phyloP scores from a whole-genome alignment of 441 rosid species.

The Melastoma candidum region DNA sequence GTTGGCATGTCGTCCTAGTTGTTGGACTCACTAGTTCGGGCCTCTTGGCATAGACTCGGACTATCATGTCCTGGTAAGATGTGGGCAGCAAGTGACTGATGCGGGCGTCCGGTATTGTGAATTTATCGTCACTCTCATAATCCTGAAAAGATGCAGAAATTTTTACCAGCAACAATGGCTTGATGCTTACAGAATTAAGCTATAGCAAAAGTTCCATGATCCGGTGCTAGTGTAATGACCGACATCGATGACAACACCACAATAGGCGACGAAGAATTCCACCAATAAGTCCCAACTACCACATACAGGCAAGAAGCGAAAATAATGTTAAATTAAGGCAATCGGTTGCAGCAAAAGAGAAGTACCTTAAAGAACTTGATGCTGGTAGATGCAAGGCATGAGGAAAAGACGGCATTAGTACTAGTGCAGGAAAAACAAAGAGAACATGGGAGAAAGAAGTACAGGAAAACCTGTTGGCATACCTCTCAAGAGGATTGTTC shows the following conservation, averaged over 20 bases:
- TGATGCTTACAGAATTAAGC: background rate
- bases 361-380: slow-evolving; percentile 87
- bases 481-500: slow-evolving; percentile 84
- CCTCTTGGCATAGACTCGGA: slow-evolving; percentile 76
- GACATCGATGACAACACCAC: no score
- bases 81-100: slow-evolving; percentile 84
- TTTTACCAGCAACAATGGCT: background rate
- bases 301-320: background rate
- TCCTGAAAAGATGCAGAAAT: slow-evolving; percentile 37
- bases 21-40: slow-evolving; percentile 61
- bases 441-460: background rate
- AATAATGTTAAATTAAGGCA: background rate
- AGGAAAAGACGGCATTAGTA: no score
- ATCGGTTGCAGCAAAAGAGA: slow-evolving; percentile 6
- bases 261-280: no score
- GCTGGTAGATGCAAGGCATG: slow-evolving; percentile 27
- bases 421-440: background rate
- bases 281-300: no score
- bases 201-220: no score
- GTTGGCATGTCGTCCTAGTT: slow-evolving; percentile 4
- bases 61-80: slow-evolving; percentile 78
- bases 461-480: slow-evolving; percentile 5
- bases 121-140: slow-evolving; percentile 67
- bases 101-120: slow-evolving; percentile 55
- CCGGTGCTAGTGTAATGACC: no score